These are phyloP conservation scores for Meira nashicola DNA, from an alignment of 1,284 basidiomycete genomes.

Conservation along the genomic window DNA sequence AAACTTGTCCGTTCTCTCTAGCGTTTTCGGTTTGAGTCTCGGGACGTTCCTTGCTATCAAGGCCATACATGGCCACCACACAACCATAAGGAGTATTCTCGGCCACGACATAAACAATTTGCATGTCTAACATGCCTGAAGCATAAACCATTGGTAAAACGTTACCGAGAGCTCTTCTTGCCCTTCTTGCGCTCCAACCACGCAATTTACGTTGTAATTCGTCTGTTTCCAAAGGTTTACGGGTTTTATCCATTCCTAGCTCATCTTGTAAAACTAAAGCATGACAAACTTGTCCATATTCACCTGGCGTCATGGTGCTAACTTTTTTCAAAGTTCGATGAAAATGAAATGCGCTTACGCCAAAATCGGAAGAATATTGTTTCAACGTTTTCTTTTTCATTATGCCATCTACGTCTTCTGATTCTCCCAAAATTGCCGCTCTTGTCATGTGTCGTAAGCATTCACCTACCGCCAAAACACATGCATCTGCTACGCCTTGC, in stretches of 20 bases:
- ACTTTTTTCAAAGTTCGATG: constrained; percentile 20
- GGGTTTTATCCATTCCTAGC: constrained; percentile 13
- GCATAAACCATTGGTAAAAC: constrained; percentile 14
- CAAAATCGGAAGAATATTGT: constrained; percentile 16
- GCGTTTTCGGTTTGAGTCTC: not conserved
- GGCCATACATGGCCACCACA: constrained; percentile 2
- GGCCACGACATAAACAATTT: constrained; percentile 4
- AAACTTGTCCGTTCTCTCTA: not conserved
- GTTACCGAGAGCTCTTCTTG: constrained; percentile 17
- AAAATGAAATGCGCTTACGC: constrained; percentile 22
- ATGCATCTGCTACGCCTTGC: constrained; percentile 14
- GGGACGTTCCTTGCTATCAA: too few species aligned
- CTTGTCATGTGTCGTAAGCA: constrained; percentile 20
- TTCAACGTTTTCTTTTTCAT: constrained; percentile 17
- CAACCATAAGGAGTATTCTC: constrained; percentile 5
- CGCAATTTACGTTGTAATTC: constrained; percentile 1
- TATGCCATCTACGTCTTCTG: constrained; percentile 11
- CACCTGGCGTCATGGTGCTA: constrained; percentile 16
- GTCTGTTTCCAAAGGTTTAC: not conserved
- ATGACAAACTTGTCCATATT: constrained; percentile 17
- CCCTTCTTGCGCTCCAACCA: constrained; percentile 17
- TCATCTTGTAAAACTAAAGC: constrained; percentile 19
- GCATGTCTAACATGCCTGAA: constrained; percentile 5
- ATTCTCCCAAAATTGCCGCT: constrained; percentile 5
- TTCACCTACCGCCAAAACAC: constrained; percentile 16